Conservation (phyloP, 2,329 filamentous ascomycete species). For the Ambrosiella beaveri region DNA sequence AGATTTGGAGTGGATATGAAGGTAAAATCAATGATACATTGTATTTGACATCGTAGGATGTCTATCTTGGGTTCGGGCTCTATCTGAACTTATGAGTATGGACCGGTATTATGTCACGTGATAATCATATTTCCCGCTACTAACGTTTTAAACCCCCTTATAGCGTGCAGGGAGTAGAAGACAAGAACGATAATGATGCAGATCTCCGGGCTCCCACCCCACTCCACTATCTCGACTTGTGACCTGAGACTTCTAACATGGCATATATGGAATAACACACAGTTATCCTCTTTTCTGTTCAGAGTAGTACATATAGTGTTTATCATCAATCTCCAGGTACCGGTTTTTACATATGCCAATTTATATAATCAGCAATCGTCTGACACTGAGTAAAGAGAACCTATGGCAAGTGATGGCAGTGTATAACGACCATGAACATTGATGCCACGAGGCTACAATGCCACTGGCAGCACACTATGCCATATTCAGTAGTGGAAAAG, state of each 20-base stretch:
- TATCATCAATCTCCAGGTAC: too few species aligned
- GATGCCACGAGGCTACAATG: too few species aligned
- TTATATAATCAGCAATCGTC: too few species aligned
- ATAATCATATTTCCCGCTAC: background rate
- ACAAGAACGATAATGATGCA: background rate
- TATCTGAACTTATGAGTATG: background rate
- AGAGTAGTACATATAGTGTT: background rate
- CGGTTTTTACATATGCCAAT: too few species aligned
- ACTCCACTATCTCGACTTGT: background rate
- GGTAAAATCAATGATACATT: background rate
- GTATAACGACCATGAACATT: too few species aligned
- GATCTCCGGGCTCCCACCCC: background rate
- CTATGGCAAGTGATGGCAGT: too few species aligned
- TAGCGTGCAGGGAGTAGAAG: too few species aligned
- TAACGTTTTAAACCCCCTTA: background rate
- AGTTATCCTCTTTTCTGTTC: background rate
- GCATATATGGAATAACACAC: background rate
- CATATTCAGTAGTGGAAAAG: too few species aligned
- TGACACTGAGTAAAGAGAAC: too few species aligned
- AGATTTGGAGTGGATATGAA: background rate
- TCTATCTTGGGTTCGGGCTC: background rate
- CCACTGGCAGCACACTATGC: too few species aligned
- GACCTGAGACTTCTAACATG: too few species aligned
- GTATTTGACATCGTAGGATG: background rate
- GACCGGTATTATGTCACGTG: background rate